Evolutionary conservation across 306 rosid species (phyloP), one percentile per base, ranked within the genome.

Genomic region (Malus asiatica): DNA sequence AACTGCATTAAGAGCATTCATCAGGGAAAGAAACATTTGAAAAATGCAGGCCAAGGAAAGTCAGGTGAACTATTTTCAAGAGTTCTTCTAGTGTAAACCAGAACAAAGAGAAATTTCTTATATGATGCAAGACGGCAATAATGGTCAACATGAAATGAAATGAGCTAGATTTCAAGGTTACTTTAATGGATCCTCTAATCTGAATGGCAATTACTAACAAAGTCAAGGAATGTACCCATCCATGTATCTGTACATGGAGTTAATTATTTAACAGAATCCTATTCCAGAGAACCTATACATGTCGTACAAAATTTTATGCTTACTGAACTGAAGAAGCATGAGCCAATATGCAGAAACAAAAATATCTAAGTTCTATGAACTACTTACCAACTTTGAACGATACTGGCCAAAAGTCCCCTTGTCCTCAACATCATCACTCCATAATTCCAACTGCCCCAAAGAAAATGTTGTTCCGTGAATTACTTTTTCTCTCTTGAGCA

Each of bases 371-470:
- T 71, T 64, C 57, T 27, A 78, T 29, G 23, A 33, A 53, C 80
- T 45, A 79, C 82, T 23, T 89, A 90, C 99, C 93, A 92, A 86
- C 83, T 89, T 92, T 78, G 96, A 80, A 18, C 98, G 99, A 80
- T 92, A 96, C 65, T 88, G 98, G 86, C 98, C 83, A 81, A 92
- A 92, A 75, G 76, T 90, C 30, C 93, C 97, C 89, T 86, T 95
- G 73, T 91, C 91, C 70, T 96, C 99, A 88, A 87, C 75, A 82
- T 86, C 86, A 14, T 92, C 99, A 88, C 93, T 90, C 99, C 99
- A 96, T 88, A 96, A 82, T 87, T 96, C 99, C 83, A 96, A 73
- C 4, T 78, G 81, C 75, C 97, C 97, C 57, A 92, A 71, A 71
- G 84, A 79, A 84, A 82, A 70, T 65, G 84, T 77, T 55, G 88